Base-by-base conservation (phyloP, 768 basidiomycete genomes). In the Omphalotus guepiniiformis region DNA sequence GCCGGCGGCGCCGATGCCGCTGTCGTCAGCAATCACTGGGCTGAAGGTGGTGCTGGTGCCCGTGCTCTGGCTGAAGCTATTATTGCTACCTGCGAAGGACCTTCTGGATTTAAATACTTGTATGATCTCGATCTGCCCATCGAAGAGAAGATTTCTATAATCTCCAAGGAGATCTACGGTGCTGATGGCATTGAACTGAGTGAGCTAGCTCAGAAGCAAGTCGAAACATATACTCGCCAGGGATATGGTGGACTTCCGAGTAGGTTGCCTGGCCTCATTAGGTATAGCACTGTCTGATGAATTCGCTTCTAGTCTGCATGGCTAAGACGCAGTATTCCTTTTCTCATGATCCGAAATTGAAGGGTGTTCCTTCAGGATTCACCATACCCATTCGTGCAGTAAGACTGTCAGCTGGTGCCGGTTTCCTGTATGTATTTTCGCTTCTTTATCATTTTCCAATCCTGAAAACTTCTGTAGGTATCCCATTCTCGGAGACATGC, bases 251-350 rank as follows among this genome's bases (percentile, higher is more conserved):
- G 78, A 53, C 74, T 93, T 27, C 86, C 90, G 1, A 90, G 89
- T 91, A 62, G 57, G 88, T 67, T 23, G 38, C 59, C 18, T 37
- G 35, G 9, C 0, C 13, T 2, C 28, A n/a, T n/a, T 18, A 2
- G 18, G 27, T 6, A 2, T 46, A 26, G 27, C 30, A 29, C 11
- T 18, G 38, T 39, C 37, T 29, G 22, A 7, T n/a, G 26, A 23
- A 26, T 34, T 18, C 45, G 58, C 2, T 52, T 39, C 43, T 55
- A 86, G 93, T 95, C 63, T 95, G 92, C 69, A 91, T 94, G 90
- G 93, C 92, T 40, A 95, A 96, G 76, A 98, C 95, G 4, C 95
- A 96, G 53, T 92, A 97, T 57, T 96, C 93, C 16, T 93, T 99
- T 72, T 95, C 93, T 21, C 93, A 95, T 62, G 88, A 99, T 59